Base-by-base conservation (phyloP, 108 stramenopile genomes). In the Epithemia pelagica region DNA sequence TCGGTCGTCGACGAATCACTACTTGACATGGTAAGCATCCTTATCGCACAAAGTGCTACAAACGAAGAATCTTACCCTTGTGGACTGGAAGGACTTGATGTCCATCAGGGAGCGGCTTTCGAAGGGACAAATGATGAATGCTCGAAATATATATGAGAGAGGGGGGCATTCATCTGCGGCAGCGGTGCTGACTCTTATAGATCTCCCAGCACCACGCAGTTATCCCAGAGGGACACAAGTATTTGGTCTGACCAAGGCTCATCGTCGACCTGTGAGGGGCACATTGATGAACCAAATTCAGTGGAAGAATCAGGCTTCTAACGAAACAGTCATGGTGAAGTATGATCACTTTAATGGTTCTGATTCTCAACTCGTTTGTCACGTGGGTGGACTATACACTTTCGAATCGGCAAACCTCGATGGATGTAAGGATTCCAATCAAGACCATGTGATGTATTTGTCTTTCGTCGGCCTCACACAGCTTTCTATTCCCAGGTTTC, bases 141-240 rank as follows among this genome's bases (percentile, higher is more conserved):
- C 83, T 1, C 64, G 51, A n/a, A 18, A 24, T 8, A 73, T 85
- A 66, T 85, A 79, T 64, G 52, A 70, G 46, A 24, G 74, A 21
- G 84, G 84, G 15, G 78, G 73, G 0, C 62, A 85, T 68, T 82
- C 81, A 46, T 67, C 67, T 15, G 68, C 74, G 18, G 78, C 69
- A 30, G 83, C 83, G 8, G 54, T n/a, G 22, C 18, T 84, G 53
- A 76, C 69, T 5, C 71, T 84, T 5, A 32, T 56, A 21, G 32
- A 62, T 1, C 52, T 28, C 0, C 53, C 61, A 2, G 61, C 23
- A n/a, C 33, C 52, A 26, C 28, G 24, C 15, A n/a, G n/a, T 2
- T 28, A 28, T n/a, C 18, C 46, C 0, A 32, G 29, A 20, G 60
- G 27, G 27, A 61, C 32, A n/a, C 21, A 69, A 72, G 52, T 59